Evolutionary conservation across 768 basidiomycete genomes (phyloP), one percentile per base, ranked within the genome.

Genomic region (Calocera viscosa): DNA sequence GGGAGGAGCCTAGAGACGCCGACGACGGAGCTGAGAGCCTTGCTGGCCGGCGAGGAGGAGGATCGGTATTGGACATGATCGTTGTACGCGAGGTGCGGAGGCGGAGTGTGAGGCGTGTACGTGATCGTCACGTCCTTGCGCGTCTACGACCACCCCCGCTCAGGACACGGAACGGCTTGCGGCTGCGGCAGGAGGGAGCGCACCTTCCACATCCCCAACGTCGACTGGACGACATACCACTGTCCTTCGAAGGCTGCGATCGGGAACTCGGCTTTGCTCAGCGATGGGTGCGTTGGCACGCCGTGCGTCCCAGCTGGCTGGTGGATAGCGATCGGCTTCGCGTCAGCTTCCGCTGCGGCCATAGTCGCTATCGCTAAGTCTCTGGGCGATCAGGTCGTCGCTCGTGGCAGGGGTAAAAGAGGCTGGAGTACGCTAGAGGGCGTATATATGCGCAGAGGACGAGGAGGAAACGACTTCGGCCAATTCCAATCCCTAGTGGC

Each of bases 141-240:
- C 40, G 72, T 72, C 73, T 76, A 63, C 43, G 43, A 7, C 35
- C 35, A 38, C 35, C 35, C 5, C 7, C 35, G n/a, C n/a, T n/a
- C n/a, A n/a, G n/a, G 35, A 38, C 5, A 5, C 35, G 14, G 35
- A 5, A 38, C 35, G 35, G 14, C 35, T 14, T 14, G 7, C 35
- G 35, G 5, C 5, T 38, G 35, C n/a, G 19, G 24, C 40, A 19
- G 22, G 19, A 16, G 28, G 14, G 2, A 14, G 66, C 75, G 70
- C 64, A 78, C 78, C 74, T 78, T 78, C 79, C 79, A 80, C 68
- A 80, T 75, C 2, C 79, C 78, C 33, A 80, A 68, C 0, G 78
- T 80, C 49, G 76, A 77, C 72, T 77, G 76, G 1, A 73, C 74
- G 12, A 79, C 78, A 49, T 76, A 71, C 78, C 78, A 76, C 34